Evolutionary conservation across 441 rosid species (phyloP), one percentile per base, ranked within the genome.

Genomic region (Populus hybrid): DNA sequence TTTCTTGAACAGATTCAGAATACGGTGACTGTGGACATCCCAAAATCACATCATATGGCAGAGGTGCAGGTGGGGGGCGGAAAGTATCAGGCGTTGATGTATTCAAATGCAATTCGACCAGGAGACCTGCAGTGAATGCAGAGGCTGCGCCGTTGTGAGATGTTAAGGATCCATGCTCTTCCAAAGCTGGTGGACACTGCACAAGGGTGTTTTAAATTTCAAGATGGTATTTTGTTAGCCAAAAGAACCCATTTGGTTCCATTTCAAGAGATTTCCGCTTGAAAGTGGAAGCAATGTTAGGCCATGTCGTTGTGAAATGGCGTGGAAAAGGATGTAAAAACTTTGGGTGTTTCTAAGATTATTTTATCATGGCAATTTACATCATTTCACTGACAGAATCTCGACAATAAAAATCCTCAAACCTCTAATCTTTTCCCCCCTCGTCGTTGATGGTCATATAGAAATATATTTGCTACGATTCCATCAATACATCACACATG

Each of bases 71-170:
- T 59, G 97, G 97, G 28, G 97, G 88, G 78, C 86, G 80, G 80
- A 91, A 91, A 69, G 94, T 91, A 73, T 91, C 99, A 57, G 94
- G 87, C 78, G 92, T 95, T 59, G 94, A 85, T 40, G 88, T 82
- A 77, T 92, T 91, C 75, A 94, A 84, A 80, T 89, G 76, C 76
- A 83, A 74, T 83, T 91, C 89, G 77, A 82, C 89, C 73, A 92
- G 81, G 71, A 94, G 89, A 87, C 92, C 92, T 50, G 92, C 92
- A 75, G 88, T 53, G 70, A 88, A 82, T 81, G 94, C 82, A 81
- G 92, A 75, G 66, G 91, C 83, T 74, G 85, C 90, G 67, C 81
- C 84, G 80, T 81, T 85, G 87, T 79, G 80, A 72, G 92, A 80
- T 21, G 94, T 82, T 70, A 93, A 81, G 81, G 97, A 90, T 26